Percentiles rank a stretch among this genome's conserved stretches.
Evolutionary conservation across 1,139 yeast genomes (phyloP).

Genomic region (Magnusiomyces suaveolens): DNA sequence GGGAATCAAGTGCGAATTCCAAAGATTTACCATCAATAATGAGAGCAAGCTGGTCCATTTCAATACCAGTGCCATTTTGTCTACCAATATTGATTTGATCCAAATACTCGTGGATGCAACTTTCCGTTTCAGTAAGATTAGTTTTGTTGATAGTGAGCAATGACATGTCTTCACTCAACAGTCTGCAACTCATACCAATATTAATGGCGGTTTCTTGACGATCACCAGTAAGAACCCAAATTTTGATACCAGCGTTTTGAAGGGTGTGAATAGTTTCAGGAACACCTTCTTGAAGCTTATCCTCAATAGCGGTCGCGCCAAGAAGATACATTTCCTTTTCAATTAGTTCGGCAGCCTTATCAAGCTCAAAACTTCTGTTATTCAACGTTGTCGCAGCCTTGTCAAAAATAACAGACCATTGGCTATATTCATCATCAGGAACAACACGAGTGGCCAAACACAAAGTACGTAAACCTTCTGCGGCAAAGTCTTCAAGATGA

Average conservation of each 20-base stretch:
- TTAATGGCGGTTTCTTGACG: constrained; percentile 98
- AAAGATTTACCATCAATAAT: constrained; percentile 91
- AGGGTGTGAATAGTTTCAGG: constrained; percentile 93
- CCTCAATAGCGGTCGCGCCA: too few species aligned
- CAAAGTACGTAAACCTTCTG: constrained; percentile 88
- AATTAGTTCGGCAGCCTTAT: constrained; percentile 74
- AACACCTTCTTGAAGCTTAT: too few species aligned
- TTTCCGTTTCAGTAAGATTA: constrained; percentile 58
- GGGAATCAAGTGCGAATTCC: constrained; percentile 72
- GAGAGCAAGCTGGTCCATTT: constrained; percentile 74
- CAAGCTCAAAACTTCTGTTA: constrained; percentile 65
- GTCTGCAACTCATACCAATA: constrained; percentile 95
- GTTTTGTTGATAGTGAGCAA: constrained; percentile 82
- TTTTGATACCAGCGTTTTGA: constrained; percentile 91
- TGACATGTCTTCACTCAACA: constrained; percentile 93
- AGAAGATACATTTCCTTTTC: too few species aligned
- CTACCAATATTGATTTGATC: constrained; percentile 46
- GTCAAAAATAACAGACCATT: constrained; percentile 53
- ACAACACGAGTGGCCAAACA: constrained; percentile 84
- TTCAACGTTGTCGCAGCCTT: constrained; percentile 76
- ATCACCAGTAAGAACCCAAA: constrained; percentile 98
- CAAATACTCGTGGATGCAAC: constrained; percentile 64
- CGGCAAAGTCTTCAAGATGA: constrained; percentile 93
- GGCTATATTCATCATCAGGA: constrained; percentile 63
- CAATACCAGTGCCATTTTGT: constrained; percentile 40